Base-by-base conservation (phyloP, 2,329 filamentous ascomycete genomes). In the Fusarium torulosum region DNA sequence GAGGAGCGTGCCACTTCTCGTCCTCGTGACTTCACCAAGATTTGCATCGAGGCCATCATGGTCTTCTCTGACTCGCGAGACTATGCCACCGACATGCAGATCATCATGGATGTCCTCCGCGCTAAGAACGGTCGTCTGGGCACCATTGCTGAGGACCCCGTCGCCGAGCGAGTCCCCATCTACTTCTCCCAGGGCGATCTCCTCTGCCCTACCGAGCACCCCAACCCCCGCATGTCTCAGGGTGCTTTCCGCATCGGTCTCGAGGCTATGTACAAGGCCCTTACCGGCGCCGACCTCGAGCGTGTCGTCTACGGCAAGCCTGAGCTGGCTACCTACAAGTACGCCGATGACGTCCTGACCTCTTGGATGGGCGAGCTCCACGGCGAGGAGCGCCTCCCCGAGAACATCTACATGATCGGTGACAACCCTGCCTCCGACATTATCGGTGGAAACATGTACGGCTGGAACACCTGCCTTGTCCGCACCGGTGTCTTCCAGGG, bases 21-120 rank as follows among this genome's bases (percentile, higher is more conserved):
- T 46, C 90, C 90, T 15, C 87, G 88, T 38, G 90, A 93, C 80
- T 93, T 93, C 80, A 85, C 83, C 75, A 88, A 91, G 81, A 84
- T 94, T 53, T 92, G 91, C 72, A 90, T 97, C 68, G 92, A 96
- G 73, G 93, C 93, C 11, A 87, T 97, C 33, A 90, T 97, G 75
- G 91, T 97, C 15, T 97, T 94, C 83, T 96, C 96, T 76, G 94
- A 97, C 78, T 93, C 94, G 4, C 88, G 94, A 59, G 94, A 97
- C 82, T 97, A 94, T 92, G 93, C 91, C 1, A 85, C 96, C 17
- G 94, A 97, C 77, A 87, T 88, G 14, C 91, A 95, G 76, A 83
- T 97, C 72, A 90, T 97, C 59, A 75, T 90, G 56, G 94, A 97
- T 76, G 80, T 96, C 13, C 82, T 97, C 4, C 84, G 96, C 46